Conservation (phyloP, 768 basidiomycete species). For the Auricularia auricula-judae region DNA sequence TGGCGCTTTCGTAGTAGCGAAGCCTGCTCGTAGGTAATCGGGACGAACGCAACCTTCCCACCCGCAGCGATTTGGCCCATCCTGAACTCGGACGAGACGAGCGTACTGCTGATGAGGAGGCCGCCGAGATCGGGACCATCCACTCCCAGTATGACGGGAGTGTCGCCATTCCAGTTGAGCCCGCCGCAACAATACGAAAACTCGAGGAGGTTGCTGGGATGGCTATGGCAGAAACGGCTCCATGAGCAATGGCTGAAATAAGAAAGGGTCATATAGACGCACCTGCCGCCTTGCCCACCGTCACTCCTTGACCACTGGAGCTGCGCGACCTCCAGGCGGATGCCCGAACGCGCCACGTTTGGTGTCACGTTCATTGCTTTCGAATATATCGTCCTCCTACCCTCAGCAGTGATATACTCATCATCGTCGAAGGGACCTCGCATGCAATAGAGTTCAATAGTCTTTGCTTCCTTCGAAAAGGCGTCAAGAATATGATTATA, state of each 20-base stretch:
- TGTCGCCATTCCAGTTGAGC: constrained; percentile 58
- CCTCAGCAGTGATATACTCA: constrained; percentile 39
- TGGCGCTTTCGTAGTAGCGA: constrained; percentile 9
- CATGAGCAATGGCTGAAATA: too few relatives aligned
- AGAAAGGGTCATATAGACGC: too few relatives aligned
- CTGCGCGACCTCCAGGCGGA: constrained; percentile 42
- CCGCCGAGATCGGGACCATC: constrained; percentile 59
- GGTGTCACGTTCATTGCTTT: constrained; percentile 42
- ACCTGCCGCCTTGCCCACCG: constrained; percentile 54
- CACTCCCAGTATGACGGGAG: constrained; percentile 50
- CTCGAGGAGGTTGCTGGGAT: constrained; percentile 57
- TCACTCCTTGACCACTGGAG: constrained; percentile 43
- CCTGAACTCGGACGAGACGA: constrained; percentile 52
- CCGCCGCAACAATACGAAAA: constrained; percentile 46
- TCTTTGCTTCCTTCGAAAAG: constrained; percentile 18
- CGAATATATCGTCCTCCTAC: constrained; percentile 38
- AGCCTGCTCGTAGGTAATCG: constrained; percentile 41
- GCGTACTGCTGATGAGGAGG: constrained; percentile 45
- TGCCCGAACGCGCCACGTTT: constrained; percentile 53
- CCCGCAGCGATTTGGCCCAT: constrained; percentile 55
- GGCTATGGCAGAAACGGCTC: constrained; percentile 12
- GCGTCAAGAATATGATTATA: background rate
- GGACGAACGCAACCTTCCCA: constrained; percentile 13
- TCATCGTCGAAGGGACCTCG: constrained; percentile 45
- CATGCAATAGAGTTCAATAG: constrained; percentile 39